Conservation (phyloP, 2,329 filamentous ascomycete genomes). For the Zymoseptoria tritici region DNA sequence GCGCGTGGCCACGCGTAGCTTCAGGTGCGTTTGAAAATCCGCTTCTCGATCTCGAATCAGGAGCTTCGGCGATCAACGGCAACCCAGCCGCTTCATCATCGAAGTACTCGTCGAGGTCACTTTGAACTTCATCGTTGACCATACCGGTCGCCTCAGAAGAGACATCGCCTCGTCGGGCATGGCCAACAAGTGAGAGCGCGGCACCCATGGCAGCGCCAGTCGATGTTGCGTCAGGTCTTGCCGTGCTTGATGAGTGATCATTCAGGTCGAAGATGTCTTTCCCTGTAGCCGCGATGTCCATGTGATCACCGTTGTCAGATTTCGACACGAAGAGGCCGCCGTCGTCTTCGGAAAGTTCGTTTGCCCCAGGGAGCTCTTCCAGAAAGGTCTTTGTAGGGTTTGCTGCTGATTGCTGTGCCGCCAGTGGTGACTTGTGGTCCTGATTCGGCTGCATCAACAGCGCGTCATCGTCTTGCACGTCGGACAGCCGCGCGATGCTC, state of each 20-base stretch:
- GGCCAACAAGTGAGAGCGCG: not conserved
- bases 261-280: not conserved
- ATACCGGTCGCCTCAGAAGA: not conserved
- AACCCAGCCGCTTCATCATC: not conserved
- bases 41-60: not conserved
- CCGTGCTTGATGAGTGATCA: not conserved
- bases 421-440: not conserved
- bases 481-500: not conserved
- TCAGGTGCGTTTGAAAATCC: not conserved
- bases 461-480: not conserved
- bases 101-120: not conserved
- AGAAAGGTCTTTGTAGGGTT: not conserved
- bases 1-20: not conserved
- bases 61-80: not conserved
- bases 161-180: too few species aligned
- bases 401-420: not conserved
- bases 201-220: not conserved
- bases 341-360: not conserved
- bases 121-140: not conserved
- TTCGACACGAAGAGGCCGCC: not conserved
- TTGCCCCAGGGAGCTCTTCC: not conserved
- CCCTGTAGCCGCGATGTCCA: not conserved
- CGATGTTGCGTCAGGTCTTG: not conserved
- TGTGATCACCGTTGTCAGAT: not conserved
- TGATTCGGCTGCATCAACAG: not conserved